Base-by-base conservation (phyloP, 352 stramenopile genomes). In the Phytophthora multivora region DNA sequence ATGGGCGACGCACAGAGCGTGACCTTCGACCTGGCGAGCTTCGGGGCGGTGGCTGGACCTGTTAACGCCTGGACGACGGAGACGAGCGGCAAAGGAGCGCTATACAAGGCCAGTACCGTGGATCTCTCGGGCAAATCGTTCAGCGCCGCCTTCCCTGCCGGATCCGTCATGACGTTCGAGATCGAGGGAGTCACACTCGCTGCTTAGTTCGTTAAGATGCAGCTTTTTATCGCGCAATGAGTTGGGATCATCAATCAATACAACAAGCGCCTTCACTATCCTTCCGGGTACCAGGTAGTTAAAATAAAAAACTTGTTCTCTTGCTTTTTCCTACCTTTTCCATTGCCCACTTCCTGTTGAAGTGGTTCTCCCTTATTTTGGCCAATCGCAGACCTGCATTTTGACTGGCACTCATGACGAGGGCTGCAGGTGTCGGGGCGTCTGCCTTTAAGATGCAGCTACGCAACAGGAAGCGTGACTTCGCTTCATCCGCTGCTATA, bases 31-130 rank as follows among this genome's bases (percentile, higher is more conserved):
- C 42, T 87, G 12, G 69, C 66, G 5, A 59, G 47, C 11, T 80
- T 81, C 52, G 68, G 33, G 15, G 46, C 51, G 0, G 68, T 83
- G 15, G 57, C 46, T 12, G 53, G 60, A 1, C 56, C 63, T 13
- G 61, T 77, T 18, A 72, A 63, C 1, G 51, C 50, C 26, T 84
- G 77, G 77, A 79, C 61, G 10, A 87, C 77, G 5, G 77, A 84
- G 57, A 87, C 77, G 2, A 79, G 57, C 52, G 72, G 60, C 45
- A 64, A 11, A 30, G 63, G 50, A 33, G 66, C 45, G 3, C 66
- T 79, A 23, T 83, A 87, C 51, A 42, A 68, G 42, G 57, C 62
- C 2, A 62, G 63, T 51, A 57, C 50, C 2, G 26, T 62, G 8
- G 36, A 60, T 11, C 4, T 66, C 21, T 58, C 56, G 7, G 63